These are phyloP conservation scores for Alternaria tenuissima DNA, from an alignment of 2,329 filamentous ascomycete genomes.

Conservation along the genomic window DNA sequence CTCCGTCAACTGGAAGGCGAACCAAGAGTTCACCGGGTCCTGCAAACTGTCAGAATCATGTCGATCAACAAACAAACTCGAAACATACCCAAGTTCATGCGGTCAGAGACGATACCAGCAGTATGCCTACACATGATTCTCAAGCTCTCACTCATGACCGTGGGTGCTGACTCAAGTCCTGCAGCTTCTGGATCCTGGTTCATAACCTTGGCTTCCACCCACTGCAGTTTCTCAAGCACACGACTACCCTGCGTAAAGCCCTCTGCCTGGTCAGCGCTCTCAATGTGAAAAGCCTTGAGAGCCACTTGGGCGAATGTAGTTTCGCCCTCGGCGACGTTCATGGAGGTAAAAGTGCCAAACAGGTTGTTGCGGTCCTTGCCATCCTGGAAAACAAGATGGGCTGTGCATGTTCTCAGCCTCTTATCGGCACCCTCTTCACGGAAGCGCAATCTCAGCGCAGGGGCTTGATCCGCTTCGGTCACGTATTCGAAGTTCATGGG, in stretches of 20 bases:
- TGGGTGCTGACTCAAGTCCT: conserved; percentile 67
- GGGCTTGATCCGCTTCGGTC: conserved; percentile 67
- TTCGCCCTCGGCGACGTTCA: conserved; percentile 72
- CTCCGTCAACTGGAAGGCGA: conserved; percentile 53
- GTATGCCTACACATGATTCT: conserved; percentile 78
- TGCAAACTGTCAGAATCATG: conserved; percentile 19
- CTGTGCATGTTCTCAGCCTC: conserved; percentile 61
- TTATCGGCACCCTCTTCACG: conserved; percentile 64
- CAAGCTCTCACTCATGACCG: conserved; percentile 78
- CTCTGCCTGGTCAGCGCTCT: conserved; percentile 62
- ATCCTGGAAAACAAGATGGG: conserved; percentile 80
- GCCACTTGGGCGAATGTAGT: conserved; percentile 74
- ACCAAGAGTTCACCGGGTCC: conserved; percentile 57
- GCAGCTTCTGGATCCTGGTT: conserved; percentile 69
- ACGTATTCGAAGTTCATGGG: conserved; percentile 79
- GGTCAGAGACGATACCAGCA: conserved; percentile 80
- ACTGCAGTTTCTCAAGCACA: conserved; percentile 59
- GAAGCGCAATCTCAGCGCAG: conserved; percentile 75
- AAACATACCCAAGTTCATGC: conserved; percentile 73
- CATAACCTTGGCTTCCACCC: conserved; percentile 75
- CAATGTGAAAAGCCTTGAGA: conserved; percentile 71
- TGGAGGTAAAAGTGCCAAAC: conserved; percentile 77
- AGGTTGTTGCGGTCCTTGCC: conserved; percentile 74
- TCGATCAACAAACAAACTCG: not conserved
- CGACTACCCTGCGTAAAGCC: conserved; percentile 51